phyloP scores from a whole-genome alignment of 2,329 filamentous ascomycete genomes.

The Endothia cerciana region DNA sequence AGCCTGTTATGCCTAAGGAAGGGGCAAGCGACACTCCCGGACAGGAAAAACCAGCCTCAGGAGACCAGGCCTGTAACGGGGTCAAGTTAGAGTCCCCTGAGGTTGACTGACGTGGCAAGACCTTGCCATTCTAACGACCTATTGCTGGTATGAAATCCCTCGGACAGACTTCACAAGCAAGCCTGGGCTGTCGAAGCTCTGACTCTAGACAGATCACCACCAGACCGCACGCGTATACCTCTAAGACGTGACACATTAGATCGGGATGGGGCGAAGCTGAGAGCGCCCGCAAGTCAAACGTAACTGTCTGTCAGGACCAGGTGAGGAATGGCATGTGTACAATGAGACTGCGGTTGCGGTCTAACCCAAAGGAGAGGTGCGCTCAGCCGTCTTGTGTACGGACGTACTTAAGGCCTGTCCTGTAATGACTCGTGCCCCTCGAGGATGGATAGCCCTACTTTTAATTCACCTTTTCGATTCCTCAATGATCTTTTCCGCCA shows the following conservation, averaged over 20 bases:
- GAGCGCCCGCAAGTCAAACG: too few relatives aligned
- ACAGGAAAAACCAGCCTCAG: background rate
- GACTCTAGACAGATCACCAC: background rate
- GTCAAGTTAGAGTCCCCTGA: slow-evolving; percentile 25
- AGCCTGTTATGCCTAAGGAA: slow-evolving; percentile 12
- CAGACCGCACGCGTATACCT: background rate
- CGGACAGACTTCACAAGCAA: background rate
- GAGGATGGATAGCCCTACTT: background rate
- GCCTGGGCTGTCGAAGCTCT: background rate
- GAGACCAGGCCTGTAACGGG: background rate
- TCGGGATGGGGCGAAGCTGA: too few relatives aligned
- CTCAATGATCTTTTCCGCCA: slow-evolving; percentile 48
- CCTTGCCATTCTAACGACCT: background rate
- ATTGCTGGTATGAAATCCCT: background rate
- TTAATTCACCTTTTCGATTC: slow-evolving; percentile 27
- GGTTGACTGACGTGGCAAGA: slow-evolving; percentile 11
- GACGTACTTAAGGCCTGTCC: background rate
- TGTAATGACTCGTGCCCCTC: background rate
- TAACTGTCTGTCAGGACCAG: too few relatives aligned
- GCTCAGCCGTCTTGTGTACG: background rate
- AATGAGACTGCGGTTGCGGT: background rate
- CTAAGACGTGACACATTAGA: too few relatives aligned
- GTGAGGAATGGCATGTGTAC: too few relatives aligned
- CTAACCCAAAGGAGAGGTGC: background rate
- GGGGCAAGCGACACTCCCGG: background rate